These are phyloP conservation scores for Casuarina glauca DNA, from an alignment of 306 rosid species.

Conservation along the genomic window DNA sequence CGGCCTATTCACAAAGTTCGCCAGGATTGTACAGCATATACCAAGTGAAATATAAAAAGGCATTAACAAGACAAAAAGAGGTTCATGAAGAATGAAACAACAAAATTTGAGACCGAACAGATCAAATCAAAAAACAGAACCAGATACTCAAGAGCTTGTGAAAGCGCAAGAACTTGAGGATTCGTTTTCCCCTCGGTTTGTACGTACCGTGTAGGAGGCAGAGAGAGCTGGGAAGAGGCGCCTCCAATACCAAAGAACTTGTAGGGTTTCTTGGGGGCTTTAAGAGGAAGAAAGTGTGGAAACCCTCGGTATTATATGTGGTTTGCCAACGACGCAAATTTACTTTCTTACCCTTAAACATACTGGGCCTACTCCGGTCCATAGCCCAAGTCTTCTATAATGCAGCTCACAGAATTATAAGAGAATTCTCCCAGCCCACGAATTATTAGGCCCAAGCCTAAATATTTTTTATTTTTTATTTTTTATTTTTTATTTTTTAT, in stretches of 20 bases:
- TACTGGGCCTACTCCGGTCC: not conserved
- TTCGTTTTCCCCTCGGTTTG: not conserved
- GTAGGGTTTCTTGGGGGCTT: constrained; percentile 1
- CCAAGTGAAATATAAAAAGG: not conserved
- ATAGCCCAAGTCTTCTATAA: no score
- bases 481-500: no score
- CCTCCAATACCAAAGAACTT: not conserved
- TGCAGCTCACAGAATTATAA: no score
- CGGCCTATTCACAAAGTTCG: not conserved
- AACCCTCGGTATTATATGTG: constrained; percentile 3
- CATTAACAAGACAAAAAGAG: not conserved
- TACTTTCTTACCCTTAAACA: not conserved
- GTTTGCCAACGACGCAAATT: not conserved
- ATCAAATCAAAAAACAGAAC: not conserved
- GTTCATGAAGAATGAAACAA: not conserved
- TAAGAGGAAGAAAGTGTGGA: not conserved
- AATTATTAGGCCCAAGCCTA: no score
- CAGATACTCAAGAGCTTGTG: not conserved
- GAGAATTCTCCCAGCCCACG: no score
- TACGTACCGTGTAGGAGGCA: not conserved
- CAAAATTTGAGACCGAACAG: not conserved
- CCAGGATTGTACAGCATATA: not conserved
- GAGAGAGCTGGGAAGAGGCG: constrained; percentile 5
- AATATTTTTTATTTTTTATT: no score
- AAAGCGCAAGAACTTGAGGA: not conserved